Evolutionary conservation across 2,329 filamentous ascomycete genomes (phyloP).

Genomic region (Septoria petroselini): DNA sequence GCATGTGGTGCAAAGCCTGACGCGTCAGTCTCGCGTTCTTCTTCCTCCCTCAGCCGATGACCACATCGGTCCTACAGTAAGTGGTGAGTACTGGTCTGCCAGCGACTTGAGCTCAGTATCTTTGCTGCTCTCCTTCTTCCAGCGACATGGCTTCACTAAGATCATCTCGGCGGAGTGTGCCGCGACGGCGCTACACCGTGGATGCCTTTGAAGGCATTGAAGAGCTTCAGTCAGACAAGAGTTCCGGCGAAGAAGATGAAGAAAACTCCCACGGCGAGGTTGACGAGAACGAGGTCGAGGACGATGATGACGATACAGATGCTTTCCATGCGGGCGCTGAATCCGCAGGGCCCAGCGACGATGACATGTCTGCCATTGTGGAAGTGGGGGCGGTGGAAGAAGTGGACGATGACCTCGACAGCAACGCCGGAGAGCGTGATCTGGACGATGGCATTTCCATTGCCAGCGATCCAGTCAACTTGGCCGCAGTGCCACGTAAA

Average conservation of each 20-base stretch:
- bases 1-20: background rate
- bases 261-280: slow-evolving; percentile 2
- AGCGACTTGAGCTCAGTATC: slow-evolving; percentile 14
- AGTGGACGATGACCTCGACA: slow-evolving; percentile 32
- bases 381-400: slow-evolving; percentile 27
- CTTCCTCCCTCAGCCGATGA: background rate
- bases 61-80: slow-evolving; percentile 6
- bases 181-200: slow-evolving; percentile 35
- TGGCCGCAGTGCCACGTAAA: background rate
- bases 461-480: slow-evolving; percentile 21
- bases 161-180: slow-evolving; percentile 25
- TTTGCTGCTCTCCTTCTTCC: background rate
- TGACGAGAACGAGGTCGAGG: slow-evolving; percentile 20
- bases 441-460: slow-evolving; percentile 33
- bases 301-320: slow-evolving; percentile 19
- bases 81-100: background rate
- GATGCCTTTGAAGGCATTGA: slow-evolving; percentile 39
- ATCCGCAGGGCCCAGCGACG: slow-evolving; percentile 30
- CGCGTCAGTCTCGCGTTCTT: slow-evolving; percentile 15
- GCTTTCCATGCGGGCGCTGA: slow-evolving; percentile 39
- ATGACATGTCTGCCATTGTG: slow-evolving; percentile 38
- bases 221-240: slow-evolving; percentile 26
- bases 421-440: slow-evolving; percentile 41
- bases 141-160: slow-evolving; percentile 23
- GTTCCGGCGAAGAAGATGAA: slow-evolving; percentile 11